Percentiles rank a stretch among this genome's conserved stretches.
phyloP scores from a whole-genome alignment of 106 monocot species.

The Amphibolis antarctica region DNA sequence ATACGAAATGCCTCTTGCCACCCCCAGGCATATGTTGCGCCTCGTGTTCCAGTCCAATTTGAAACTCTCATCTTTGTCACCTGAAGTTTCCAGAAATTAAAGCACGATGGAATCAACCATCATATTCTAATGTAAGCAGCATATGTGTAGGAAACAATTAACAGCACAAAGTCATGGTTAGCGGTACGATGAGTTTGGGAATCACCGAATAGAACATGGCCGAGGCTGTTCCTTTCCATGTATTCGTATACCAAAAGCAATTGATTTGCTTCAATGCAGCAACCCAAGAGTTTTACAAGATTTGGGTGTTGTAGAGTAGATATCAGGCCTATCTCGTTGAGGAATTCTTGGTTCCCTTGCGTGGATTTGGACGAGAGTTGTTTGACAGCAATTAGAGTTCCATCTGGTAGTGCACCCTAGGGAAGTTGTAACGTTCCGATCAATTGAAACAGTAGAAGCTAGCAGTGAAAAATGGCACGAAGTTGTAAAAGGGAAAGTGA shows the following conservation, averaged over 20 bases:
- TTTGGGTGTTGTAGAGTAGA: slow-evolving; percentile 11
- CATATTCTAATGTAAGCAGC: too few species aligned
- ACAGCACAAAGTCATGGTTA: neutral
- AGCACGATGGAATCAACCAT: neutral
- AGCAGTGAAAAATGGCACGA: neutral
- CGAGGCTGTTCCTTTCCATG: slow-evolving; percentile 12
- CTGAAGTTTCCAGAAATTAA: slow-evolving; percentile 5
- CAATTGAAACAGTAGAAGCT: neutral
- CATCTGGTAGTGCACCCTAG: too few species aligned
- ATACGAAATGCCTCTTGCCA: slow-evolving; percentile 22
- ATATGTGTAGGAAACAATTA: neutral
- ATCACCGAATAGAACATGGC: slow-evolving; percentile 17
- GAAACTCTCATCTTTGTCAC: neutral
- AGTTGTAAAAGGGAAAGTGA: too few species aligned
- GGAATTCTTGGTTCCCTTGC: slow-evolving; percentile 10
- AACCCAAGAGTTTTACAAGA: too few species aligned
- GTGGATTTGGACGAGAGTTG: slow-evolving; percentile 2
- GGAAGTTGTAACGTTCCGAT: neutral
- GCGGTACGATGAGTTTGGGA: neutral
- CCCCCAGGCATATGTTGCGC: slow-evolving; percentile 19
- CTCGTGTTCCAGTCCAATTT: slow-evolving; percentile 23
- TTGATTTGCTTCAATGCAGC: slow-evolving; percentile 9
- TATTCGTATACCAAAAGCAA: too few species aligned
- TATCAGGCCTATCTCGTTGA: slow-evolving; percentile 15
- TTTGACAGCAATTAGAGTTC: slow-evolving; percentile 10